Evolutionary conservation across 331 rosid genomes (phyloP), one percentile per base, ranked within the genome.

Genomic region (Quercus lobata): DNA sequence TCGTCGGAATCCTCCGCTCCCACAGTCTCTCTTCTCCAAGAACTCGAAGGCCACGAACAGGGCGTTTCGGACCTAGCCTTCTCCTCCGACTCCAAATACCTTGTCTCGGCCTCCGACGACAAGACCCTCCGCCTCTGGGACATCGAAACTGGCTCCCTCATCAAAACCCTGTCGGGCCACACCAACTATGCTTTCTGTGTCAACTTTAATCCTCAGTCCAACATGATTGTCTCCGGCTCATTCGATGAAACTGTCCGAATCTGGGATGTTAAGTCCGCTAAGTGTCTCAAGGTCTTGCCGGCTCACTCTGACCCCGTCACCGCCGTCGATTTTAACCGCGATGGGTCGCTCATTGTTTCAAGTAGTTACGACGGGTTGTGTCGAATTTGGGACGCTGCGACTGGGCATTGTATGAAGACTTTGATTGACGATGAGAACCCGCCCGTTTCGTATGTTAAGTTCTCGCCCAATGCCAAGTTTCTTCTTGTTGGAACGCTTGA

Each of bases 381-480:
- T 34, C 69, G 98, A 82, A 92, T 92, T 68, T 95, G 98, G 98
- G 98, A 95, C 79, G 94, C 96, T 1, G 84, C 92, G 7, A 92
- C 98, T n/a, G 97, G 97, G 1, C 97, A 95, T 74, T 95, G 98
- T 76, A 86, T 91, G 74, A 95, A 92, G 88, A 95, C 98, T 61
- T 83, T 95, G 77, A 86, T 95, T 34, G 92, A 95, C 53, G 97
- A 95, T 70, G 97, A 94, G 79, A 94, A 92, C 11, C 98, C 98
- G 1, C 98, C 97, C 0, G 94, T 92, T 80, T 95, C 97, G 4
- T 92, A 84, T 71, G 97, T 95, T 73, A 95, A 93, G 79, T 95
- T 95, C 69, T 90, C 98, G 3, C 98, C 97, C 35, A 91, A 95
- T 63, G 94, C 89, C 12, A 94, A 88, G 85, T 92, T 86, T 77